Evolutionary conservation across 192 early-diverging fungal species (phyloP).

Genomic region (Coemansia sp.): DNA sequence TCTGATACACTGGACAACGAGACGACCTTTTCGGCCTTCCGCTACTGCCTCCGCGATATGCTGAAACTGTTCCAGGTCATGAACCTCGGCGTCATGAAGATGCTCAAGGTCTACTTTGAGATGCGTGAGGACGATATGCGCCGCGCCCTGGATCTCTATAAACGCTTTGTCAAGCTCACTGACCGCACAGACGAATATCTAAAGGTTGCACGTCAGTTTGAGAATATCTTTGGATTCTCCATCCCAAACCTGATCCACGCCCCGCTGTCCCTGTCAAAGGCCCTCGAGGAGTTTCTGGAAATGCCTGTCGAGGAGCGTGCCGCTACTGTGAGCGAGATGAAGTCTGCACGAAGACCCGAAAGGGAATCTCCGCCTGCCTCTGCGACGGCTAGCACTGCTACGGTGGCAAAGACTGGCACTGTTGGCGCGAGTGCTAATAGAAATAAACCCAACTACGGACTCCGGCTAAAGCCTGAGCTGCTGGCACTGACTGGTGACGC

Average conservation of each 20-base stretch:
- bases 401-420: conserved; percentile 7
- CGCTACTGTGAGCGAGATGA: conserved; percentile 31
- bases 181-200: conserved; percentile 56
- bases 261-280: conserved; percentile 55
- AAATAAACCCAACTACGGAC: conserved; percentile 49
- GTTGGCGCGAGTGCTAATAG: conserved; percentile 7
- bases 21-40: conserved; percentile 55
- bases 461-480: conserved; percentile 51
- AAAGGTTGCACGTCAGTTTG: conserved; percentile 52
- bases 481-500: conserved; percentile 20
- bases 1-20: conserved; percentile 58
- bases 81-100: conserved; percentile 61
- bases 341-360: conserved; percentile 22
- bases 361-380: conserved; percentile 9
- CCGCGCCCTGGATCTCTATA: conserved; percentile 56
- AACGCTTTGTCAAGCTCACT: conserved; percentile 58
- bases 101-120: conserved; percentile 61
- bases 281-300: conserved; percentile 55
- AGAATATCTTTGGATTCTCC: conserved; percentile 51
- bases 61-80: conserved; percentile 61
- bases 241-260: conserved; percentile 57
- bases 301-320: conserved; percentile 43
- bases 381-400: not conserved
- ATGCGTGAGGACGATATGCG: conserved; percentile 56
- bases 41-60: conserved; percentile 56